Base-by-base conservation (phyloP, 352 stramenopile species). In the Phytopythium kandeliae region DNA sequence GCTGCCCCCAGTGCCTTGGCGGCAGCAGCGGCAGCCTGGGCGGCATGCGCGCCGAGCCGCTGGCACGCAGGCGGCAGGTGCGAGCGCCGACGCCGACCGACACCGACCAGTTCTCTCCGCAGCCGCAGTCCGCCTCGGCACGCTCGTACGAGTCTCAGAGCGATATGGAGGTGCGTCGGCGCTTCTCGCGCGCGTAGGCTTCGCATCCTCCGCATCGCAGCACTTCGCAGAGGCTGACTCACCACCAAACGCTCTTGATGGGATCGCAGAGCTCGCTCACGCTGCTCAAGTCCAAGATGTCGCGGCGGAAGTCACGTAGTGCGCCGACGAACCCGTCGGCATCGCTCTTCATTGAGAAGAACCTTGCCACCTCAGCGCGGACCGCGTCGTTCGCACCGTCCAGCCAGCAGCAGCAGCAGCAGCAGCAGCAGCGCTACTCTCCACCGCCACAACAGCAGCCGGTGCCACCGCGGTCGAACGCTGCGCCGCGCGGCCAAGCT, bases 201-300 rank as follows among this genome's bases (percentile, higher is more conserved):
- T 28, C 26, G n/a, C n/a, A n/a, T n/a, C n/a, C n/a, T n/a, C n/a
- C n/a, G n/a, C n/a, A n/a, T n/a, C n/a, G n/a, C n/a, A n/a, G n/a
- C n/a, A n/a, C n/a, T n/a, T n/a, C n/a, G n/a, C n/a, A n/a, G n/a
- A n/a, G n/a, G 42, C 26, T 19, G 24, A 17, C 31, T 28, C 31
- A 58, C 57, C 48, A 30, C 34, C 9, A 7, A 28, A 9, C n/a
- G 3, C 37, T 24, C 48, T 31, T 41, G 17, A 38, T 21, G 11
- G 4, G 35, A 4, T 9, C 35, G 7, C 33, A 92, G 72, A 89
- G 69, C 59, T 89, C 80, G 7, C 54, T 92, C 31, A 71, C 73
- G 49, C 63, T 92, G 5, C 68, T 92, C 36, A 92, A 92, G 48
- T 89, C 78, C 7, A 92, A 90, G 45, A 87, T 92, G 76, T 86